Evolutionary conservation across 805 yeast species (phyloP).

Genomic region (Kazachstania psychrophila): DNA sequence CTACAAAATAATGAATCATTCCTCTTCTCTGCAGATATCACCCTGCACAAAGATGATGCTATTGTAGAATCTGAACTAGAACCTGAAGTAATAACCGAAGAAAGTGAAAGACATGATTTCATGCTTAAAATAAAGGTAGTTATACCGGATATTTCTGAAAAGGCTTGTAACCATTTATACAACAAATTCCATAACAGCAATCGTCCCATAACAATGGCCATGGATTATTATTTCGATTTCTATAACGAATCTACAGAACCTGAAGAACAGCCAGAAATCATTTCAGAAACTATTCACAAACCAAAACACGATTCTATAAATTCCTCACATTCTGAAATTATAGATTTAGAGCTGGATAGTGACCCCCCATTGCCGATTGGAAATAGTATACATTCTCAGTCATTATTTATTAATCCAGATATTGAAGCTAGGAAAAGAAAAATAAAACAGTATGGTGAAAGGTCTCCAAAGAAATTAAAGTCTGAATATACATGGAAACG

Average conservation of each 20-base stretch:
- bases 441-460: slow-evolving; percentile 1
- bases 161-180: slow-evolving; percentile 18
- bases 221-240: slow-evolving; percentile 34
- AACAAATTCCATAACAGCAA: slow-evolving; percentile 20
- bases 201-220: slow-evolving; percentile 32
- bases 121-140: slow-evolving; percentile 30
- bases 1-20: slow-evolving; percentile 17
- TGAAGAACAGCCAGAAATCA: background rate
- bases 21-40: slow-evolving; percentile 9
- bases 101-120: slow-evolving; percentile 11
- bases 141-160: slow-evolving; percentile 27
- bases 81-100: slow-evolving; percentile 4
- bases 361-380: background rate
- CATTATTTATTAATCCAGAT: background rate
- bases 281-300: background rate
- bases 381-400: background rate
- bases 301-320: background rate
- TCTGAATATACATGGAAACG: slow-evolving; percentile 29
- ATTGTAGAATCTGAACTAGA: slow-evolving; percentile 1
- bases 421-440: slow-evolving; percentile 2
- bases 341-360: background rate
- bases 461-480: slow-evolving; percentile 10
- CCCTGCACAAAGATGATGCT: background rate
- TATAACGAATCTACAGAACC: background rate
- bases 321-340: background rate